These are phyloP conservation scores for Herpotrichia juniperi DNA, from an alignment of 2,329 filamentous ascomycete species.

Conservation along the genomic window DNA sequence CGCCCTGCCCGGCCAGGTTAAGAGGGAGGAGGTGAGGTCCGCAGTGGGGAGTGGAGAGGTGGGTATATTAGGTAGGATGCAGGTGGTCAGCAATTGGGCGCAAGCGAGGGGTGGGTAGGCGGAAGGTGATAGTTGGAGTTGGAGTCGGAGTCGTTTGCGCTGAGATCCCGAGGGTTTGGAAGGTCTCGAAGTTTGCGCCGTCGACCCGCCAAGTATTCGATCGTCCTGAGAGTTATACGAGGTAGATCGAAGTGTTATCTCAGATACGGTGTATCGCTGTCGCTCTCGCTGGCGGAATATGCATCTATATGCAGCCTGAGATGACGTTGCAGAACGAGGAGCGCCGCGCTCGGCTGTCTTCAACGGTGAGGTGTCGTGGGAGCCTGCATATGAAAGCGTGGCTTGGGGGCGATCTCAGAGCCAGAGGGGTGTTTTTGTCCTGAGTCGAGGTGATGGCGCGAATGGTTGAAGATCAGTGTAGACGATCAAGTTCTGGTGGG, in stretches of 20 bases:
- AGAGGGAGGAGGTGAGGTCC: not conserved
- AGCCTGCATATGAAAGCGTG: conserved; percentile 12
- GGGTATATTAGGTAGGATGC: conserved; percentile 2
- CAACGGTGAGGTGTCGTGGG: conserved; percentile 11
- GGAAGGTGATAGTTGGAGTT: too few relatives aligned
- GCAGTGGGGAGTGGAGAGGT: not conserved
- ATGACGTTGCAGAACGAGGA: conserved; percentile 39
- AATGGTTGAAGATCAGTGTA: not conserved
- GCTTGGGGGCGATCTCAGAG: not conserved
- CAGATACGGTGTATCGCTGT: conserved; percentile 6
- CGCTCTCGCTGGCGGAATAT: conserved; percentile 13
- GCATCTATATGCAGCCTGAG: conserved; percentile 26
- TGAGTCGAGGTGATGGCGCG: not conserved
- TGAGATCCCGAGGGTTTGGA: not conserved
- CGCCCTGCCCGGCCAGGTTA: not conserved
- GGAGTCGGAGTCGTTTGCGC: conserved; percentile 2
- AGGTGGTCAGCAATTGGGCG: conserved; percentile 13
- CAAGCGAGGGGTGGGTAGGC: too few relatives aligned
- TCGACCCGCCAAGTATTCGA: too few relatives aligned
- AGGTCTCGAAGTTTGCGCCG: not conserved
- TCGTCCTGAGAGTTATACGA: not conserved
- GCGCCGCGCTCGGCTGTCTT: conserved; percentile 21
- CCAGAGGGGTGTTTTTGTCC: not conserved
- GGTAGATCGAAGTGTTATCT: not conserved
- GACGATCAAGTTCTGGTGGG: not conserved